Percentiles rank a stretch among this genome's conserved stretches.
These are phyloP conservation scores for Phytophthora litchii DNA, from an alignment of 352 stramenopile species.

Conservation along the genomic window DNA sequence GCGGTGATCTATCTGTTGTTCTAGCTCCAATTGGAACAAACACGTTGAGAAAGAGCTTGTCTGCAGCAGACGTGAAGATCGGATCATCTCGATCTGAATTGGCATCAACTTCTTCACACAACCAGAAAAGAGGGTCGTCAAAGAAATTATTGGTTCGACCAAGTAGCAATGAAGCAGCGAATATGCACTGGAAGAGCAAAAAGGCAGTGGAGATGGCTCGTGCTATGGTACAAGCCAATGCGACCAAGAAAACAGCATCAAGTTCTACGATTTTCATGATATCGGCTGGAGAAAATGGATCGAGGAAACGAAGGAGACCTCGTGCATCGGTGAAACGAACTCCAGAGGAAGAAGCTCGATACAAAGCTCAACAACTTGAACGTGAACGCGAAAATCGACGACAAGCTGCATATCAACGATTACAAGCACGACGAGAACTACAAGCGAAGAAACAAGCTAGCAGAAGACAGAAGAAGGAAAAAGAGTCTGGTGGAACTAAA, in stretches of 20 bases:
- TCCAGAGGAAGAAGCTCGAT: slow-evolving; percentile 34
- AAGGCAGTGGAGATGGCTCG: slow-evolving; percentile 44
- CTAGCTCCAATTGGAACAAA: slow-evolving; percentile 13
- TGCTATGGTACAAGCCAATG: slow-evolving; percentile 38
- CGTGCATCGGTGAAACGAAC: slow-evolving; percentile 35
- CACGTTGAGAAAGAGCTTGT: slow-evolving; percentile 26
- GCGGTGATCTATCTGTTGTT: slow-evolving; percentile 19
- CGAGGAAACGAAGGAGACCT: slow-evolving; percentile 34
- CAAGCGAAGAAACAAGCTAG: slow-evolving; percentile 49
- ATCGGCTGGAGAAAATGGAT: slow-evolving; percentile 37
- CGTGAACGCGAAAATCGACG: slow-evolving; percentile 54
- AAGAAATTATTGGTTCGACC: neutral
- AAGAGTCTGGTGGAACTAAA: neutral
- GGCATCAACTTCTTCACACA: neutral
- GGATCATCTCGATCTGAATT: neutral
- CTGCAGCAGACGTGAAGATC: slow-evolving; percentile 12
- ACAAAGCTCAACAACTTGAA: slow-evolving; percentile 32
- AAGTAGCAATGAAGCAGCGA: neutral
- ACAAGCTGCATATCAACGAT: slow-evolving; percentile 61
- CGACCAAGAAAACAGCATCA: slow-evolving; percentile 4
- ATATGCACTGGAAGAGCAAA: slow-evolving; percentile 37
- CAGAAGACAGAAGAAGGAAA: slow-evolving; percentile 24
- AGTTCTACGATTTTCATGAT: slow-evolving; percentile 50
- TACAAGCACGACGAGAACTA: slow-evolving; percentile 61
- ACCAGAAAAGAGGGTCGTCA: slow-evolving; percentile 1